phyloP scores from a whole-genome alignment of 2,329 filamentous ascomycete genomes.

The Stenocarpella maydis region DNA sequence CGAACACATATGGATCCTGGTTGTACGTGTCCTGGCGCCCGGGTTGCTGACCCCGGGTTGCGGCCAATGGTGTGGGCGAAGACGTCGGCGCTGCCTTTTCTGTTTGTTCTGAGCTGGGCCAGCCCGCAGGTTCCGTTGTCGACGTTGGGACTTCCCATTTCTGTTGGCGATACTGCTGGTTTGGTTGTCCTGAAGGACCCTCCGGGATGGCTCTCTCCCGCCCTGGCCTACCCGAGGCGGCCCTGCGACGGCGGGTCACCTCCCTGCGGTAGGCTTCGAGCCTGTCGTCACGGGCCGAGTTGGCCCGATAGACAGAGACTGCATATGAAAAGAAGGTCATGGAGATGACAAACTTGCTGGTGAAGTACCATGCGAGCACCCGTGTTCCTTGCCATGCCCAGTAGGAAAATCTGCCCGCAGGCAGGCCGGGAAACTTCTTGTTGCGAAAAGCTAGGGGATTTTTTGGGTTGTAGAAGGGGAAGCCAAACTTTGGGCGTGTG shows the following conservation, averaged over 20 bases:
- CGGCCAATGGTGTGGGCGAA: conserved; percentile 17
- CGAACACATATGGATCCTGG: conserved; percentile 29
- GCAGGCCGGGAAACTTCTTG: conserved; percentile 44
- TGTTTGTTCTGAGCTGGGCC: conserved; percentile 20
- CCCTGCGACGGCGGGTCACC: conserved; percentile 6
- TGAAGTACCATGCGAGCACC: conserved; percentile 45
- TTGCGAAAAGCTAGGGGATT: conserved; percentile 45
- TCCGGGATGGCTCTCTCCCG: neutral
- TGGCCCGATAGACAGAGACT: conserved; percentile 34
- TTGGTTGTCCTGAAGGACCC: neutral
- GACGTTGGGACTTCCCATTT: neutral
- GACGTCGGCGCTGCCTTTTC: conserved; percentile 15
- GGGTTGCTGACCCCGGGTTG: conserved; percentile 1
- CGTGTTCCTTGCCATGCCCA: conserved; percentile 49
- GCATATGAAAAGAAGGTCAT: conserved; percentile 46
- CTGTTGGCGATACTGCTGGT: neutral
- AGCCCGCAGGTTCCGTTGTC: conserved; percentile 7
- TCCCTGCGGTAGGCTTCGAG: conserved; percentile 26
- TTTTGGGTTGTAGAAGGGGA: conserved; percentile 51
- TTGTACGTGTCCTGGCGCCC: neutral
- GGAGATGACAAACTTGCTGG: conserved; percentile 40
- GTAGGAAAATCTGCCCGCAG: conserved; percentile 39
- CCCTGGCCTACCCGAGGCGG: neutral
- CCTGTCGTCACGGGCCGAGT: conserved; percentile 24
- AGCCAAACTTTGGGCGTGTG: conserved; percentile 46